Evolutionary conservation across 2,329 filamentous ascomycete genomes (phyloP), one percentile per base, ranked within the genome.

Genomic region (Aspergillus fumigatus): DNA sequence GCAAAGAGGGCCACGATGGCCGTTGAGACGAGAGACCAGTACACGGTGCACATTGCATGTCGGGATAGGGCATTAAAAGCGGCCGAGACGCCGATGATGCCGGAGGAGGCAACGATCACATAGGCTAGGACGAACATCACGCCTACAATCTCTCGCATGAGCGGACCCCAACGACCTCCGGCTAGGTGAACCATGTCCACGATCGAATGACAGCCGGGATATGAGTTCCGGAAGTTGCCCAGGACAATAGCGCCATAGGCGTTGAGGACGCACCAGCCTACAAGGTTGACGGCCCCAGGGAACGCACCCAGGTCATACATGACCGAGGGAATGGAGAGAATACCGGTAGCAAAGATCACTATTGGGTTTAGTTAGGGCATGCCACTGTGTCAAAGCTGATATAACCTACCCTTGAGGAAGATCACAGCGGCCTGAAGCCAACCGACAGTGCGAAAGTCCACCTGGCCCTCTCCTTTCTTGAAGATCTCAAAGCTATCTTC

Each of bases 21-120:
- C 1, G 82, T 80, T 0, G 81, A 80, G 3, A 86, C 67, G 26
- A 85, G 75, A 8, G 78, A 77, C 69, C 79, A 87, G 73, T 77
- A 83, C 17, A 83, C 82, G 0, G 84, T 85, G 64, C 84, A 88
- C 3, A 80, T 72, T 3, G 79, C 80, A 62, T 87, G 84, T 29
- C 76, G 74, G 0, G 82, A 84, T 1, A 87, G 73, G 0, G 83
- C 82, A 62, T 88, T 87, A 52, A 87, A 71, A 0, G 78, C 84
- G 0, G 82, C 82, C 0, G 83, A 83, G 1, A 84, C 78, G 11
- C 82, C 82, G 38, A 87, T 75, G 57, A 87, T 84, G 5, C 84
- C 83, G 0, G 80, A 81, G 1, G 79, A 83, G 8, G 78, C 77
- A 38, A 80, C 80, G 14, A 87, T 79, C 43, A 84, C 76, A 57